A percentile compares a stretch with the other conserved stretches of the same genome.
These are phyloP conservation scores for Haplosporangium sp. DNA, from an alignment of 371 early-diverging fungal species.

Conservation along the genomic window DNA sequence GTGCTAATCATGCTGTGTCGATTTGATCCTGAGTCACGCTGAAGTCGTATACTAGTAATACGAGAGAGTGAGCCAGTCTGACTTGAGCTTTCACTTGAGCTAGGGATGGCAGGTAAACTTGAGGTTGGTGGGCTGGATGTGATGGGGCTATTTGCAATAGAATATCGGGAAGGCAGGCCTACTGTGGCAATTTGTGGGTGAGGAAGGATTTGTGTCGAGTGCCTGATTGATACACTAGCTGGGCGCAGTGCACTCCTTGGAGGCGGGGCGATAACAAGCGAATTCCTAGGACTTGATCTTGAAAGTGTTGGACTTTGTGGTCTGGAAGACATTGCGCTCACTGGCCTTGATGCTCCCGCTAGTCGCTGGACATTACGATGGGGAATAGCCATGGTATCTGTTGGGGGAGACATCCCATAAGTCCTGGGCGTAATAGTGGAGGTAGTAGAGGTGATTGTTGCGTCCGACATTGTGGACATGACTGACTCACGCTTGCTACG, in stretches of 20 bases:
- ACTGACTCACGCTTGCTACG: constrained; percentile 42
- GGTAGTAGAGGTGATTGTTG: not conserved
- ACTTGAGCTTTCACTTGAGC: not conserved
- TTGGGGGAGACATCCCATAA: constrained; percentile 15
- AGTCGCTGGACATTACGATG: constrained; percentile 21
- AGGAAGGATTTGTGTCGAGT: constrained; percentile 47
- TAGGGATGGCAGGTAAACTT: constrained; percentile 34
- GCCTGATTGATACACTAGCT: constrained; percentile 34
- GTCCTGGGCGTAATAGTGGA: not conserved
- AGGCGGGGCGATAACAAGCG: constrained; percentile 45
- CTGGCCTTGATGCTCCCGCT: constrained; percentile 14
- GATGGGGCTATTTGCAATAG: constrained; percentile 8
- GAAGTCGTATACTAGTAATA: constrained; percentile 35
- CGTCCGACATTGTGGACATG: constrained; percentile 21
- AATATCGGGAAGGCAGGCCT: constrained; percentile 14
- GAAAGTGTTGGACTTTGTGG: constrained; percentile 30
- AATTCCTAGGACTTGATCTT: constrained; percentile 44
- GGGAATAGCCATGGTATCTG: constrained; percentile 6
- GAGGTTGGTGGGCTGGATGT: constrained; percentile 24
- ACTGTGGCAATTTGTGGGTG: constrained; percentile 30
- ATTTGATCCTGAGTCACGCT: constrained; percentile 21
- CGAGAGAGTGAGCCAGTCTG: constrained; percentile 22
- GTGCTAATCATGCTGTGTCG: constrained; percentile 35
- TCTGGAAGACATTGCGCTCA: constrained; percentile 33
- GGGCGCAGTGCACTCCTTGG: constrained; percentile 50